Base-by-base conservation (phyloP, 768 basidiomycete genomes). In the Podaxis rugospora region DNA sequence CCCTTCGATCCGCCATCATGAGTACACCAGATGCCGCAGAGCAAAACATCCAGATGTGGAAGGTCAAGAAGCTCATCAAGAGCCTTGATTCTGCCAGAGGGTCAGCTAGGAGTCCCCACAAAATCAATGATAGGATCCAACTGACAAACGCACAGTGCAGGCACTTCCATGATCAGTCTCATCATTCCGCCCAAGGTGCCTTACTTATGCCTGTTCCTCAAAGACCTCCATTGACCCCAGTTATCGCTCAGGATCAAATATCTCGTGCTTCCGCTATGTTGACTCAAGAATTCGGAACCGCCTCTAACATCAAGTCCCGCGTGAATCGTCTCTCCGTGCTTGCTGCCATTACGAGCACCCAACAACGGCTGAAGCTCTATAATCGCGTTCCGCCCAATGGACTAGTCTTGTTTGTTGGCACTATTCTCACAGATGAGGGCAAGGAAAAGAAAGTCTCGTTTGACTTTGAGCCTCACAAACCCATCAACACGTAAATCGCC, bases 391-490 rank as follows among this genome's bases (percentile, higher is more conserved):
- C 97, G 1, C 93, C 94, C 2, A 98, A 98, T 65, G 97, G 95
- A 59, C 86, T 99, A 18, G 93, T 98, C 63, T 86, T 99, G 40
- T 99, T 98, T 75, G 97, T 98, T 61, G 97, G 97, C 32, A 99
- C 97, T 10, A 92, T 99, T 69, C 78, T 98, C 57, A 99, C 96
- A 53, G 95, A 98, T 67, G 96, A 98, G 75, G 96, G 96, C 61
- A 99, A 99, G 75, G 97, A 98, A 76, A 98, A 98, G 83, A 99
- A 98, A 74, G 93, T 96, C 32, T 95, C 93, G 0, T 98, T 98
- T 69, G 96, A 98, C 74, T 95, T 99, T 65, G 94, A 97, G 72
- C 97, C 97, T 6, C 96, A 97, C 75, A 98, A 98, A 73, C 95
- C 96, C 36, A 97, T 98, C 79, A 98, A 98, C 74, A 98, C 96